Evolutionary conservation across 495 filamentous ascomycete species (phyloP).

Genomic region (Penicillium paxilli): DNA sequence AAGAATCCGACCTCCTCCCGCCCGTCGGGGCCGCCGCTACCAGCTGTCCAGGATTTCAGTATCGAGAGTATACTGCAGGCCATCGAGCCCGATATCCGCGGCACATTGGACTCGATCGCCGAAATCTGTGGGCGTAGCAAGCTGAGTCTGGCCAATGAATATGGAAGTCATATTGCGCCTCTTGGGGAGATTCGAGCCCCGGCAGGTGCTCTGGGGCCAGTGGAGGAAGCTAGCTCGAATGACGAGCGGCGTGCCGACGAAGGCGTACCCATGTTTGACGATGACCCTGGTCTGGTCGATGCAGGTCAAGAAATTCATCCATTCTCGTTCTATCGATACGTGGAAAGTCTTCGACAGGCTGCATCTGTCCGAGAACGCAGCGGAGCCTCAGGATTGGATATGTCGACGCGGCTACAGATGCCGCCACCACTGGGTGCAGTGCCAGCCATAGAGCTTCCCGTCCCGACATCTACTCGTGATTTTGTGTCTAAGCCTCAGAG

Average conservation of each 20-base stretch:
- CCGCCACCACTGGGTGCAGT: background rate
- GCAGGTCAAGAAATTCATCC: constrained; percentile 25
- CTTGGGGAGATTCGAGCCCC: constrained; percentile 55
- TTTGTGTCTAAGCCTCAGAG: constrained; percentile 32
- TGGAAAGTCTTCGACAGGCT: constrained; percentile 29
- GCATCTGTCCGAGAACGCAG: constrained; percentile 18
- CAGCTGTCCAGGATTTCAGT: constrained; percentile 54
- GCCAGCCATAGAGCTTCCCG: background rate
- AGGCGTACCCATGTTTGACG: constrained; percentile 38
- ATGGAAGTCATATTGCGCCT: constrained; percentile 62
- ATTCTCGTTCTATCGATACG: constrained; percentile 35
- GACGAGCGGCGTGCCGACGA: constrained; percentile 33
- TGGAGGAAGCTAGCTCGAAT: constrained; percentile 43
- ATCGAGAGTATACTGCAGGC: constrained; percentile 61
- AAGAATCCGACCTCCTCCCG: constrained; percentile 14
- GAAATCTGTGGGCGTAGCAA: constrained; percentile 64
- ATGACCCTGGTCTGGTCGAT: constrained; percentile 30
- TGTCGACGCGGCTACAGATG: constrained; percentile 10
- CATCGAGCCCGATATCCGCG: constrained; percentile 57
- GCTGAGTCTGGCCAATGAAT: constrained; percentile 62
- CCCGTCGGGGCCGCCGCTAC: constrained; percentile 34
- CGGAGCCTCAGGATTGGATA: background rate
- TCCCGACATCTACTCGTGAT: constrained; percentile 29
- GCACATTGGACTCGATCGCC: constrained; percentile 60
- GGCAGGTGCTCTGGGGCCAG: constrained; percentile 34